A percentile compares a stretch with the other conserved stretches of the same genome.
Conservation (phyloP, 495 filamentous ascomycete genomes). For the Lichenothelia convexa region DNA sequence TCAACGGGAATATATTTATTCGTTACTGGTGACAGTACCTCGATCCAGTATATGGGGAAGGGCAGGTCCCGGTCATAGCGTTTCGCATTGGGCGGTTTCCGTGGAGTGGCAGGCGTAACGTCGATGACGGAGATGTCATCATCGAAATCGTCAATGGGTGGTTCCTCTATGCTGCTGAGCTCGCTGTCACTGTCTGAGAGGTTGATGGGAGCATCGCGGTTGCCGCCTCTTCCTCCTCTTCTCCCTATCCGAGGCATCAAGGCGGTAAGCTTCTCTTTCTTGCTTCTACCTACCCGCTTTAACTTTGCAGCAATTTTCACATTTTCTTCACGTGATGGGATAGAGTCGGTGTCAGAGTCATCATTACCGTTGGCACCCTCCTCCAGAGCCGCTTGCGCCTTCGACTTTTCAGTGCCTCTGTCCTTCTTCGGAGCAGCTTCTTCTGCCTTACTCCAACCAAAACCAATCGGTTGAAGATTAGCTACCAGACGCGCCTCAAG, state of each 20-base stretch:
- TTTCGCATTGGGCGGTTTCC: conserved; percentile 23
- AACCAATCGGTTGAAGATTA: conserved; percentile 73
- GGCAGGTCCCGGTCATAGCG: conserved; percentile 52
- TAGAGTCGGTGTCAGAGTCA: neutral
- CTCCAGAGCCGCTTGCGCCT: neutral
- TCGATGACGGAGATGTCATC: conserved; percentile 26
- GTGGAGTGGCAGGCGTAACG: conserved; percentile 20
- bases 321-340: neutral
- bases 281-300: neutral
- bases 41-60: conserved; percentile 85
- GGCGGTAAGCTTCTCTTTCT: too few relatives aligned
- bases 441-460: conserved; percentile 79
- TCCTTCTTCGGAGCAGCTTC: conserved; percentile 29
- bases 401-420: conserved; percentile 9
- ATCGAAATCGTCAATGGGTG: conserved; percentile 10
- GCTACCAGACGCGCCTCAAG: conserved; percentile 66
- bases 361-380: neutral
- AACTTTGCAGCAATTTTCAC: neutral
- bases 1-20: conserved; percentile 65
- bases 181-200: conserved; percentile 18
- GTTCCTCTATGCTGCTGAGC: conserved; percentile 10
- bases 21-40: conserved; percentile 64
- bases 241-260: too few relatives aligned
- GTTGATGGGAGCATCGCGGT: conserved; percentile 16
- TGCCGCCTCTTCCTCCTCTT: conserved; percentile 2